These are phyloP conservation scores for Mucor mucedo DNA, from an alignment of 371 early-diverging fungal genomes.

Conservation along the genomic window DNA sequence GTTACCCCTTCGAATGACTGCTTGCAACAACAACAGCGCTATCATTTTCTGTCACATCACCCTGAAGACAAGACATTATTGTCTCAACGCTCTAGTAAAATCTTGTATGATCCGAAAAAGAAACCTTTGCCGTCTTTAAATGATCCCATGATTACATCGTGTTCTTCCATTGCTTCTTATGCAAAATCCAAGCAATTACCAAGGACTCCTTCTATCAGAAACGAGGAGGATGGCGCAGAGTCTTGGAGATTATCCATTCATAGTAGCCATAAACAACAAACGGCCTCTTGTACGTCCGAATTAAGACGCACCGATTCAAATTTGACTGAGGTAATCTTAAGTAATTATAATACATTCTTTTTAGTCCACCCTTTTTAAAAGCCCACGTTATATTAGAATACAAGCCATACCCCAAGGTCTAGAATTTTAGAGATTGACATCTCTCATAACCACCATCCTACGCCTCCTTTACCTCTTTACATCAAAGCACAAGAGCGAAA, in stretches of 20 bases:
- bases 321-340: background rate
- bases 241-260: conserved; percentile 2
- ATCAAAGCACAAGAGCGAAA: background rate
- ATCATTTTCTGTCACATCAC: too few species aligned
- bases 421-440: conserved; percentile 20
- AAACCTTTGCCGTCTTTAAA: conserved; percentile 12
- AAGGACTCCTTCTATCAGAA: background rate
- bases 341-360: background rate
- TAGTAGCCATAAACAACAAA: background rate
- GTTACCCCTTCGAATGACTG: conserved; percentile 4
- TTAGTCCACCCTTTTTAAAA: background rate
- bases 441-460: background rate
- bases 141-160: too few species aligned
- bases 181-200: conserved; percentile 4
- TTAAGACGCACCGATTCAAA: background rate
- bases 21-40: too few species aligned
- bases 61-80: background rate
- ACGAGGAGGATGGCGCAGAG: background rate
- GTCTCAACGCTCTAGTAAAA: background rate
- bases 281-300: background rate
- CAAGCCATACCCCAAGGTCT: conserved; percentile 15
- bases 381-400: background rate
- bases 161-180: conserved; percentile 5
- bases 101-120: background rate
- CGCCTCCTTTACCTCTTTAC: background rate